Conservation (phyloP, 331 rosid species). For the Prunus yedoensis region DNA sequence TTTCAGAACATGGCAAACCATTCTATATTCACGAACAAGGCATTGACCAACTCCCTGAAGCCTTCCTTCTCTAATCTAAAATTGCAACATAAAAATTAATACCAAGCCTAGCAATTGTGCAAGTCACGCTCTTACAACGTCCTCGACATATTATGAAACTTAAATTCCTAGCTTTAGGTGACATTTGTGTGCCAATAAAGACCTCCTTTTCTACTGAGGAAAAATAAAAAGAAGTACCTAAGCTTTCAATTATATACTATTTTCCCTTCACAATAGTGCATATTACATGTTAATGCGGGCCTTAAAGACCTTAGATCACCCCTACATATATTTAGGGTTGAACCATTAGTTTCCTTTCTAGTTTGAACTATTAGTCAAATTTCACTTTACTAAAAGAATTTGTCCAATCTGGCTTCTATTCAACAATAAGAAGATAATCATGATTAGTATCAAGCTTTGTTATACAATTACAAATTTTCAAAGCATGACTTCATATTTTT, state of each 20-base stretch:
- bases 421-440: not conserved
- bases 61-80: slow-evolving; percentile 81
- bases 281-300: not conserved
- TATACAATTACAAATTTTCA: not conserved
- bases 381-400: not conserved
- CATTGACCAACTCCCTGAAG: slow-evolving; percentile 82
- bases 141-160: not conserved
- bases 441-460: not conserved
- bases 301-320: not conserved
- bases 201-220: not conserved
- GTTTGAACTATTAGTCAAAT: not conserved
- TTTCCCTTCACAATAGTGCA: not conserved
- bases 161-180: not conserved
- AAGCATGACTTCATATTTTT: not conserved
- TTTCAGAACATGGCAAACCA: slow-evolving; percentile 69
- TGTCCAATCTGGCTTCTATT: not conserved
- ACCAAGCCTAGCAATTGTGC: not conserved
- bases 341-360: not conserved
- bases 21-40: slow-evolving; percentile 78
- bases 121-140: not conserved
- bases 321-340: not conserved
- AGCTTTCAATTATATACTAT: not conserved
- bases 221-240: not conserved
- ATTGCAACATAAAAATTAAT: not conserved
- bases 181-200: not conserved